phyloP scores from a whole-genome alignment of 2,329 filamentous ascomycete genomes.

The Harringtonia aguacate region DNA sequence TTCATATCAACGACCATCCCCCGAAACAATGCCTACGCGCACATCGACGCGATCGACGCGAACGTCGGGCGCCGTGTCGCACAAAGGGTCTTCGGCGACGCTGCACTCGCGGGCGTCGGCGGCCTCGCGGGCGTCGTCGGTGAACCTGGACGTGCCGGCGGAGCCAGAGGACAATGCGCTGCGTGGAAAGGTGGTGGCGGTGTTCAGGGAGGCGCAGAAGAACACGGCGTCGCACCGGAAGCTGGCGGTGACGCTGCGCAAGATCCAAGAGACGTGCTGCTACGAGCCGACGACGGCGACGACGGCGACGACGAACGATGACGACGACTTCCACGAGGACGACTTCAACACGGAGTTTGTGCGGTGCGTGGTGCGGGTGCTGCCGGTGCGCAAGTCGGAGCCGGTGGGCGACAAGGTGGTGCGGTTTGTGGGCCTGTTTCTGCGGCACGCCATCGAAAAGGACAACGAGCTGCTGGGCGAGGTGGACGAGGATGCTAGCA shows the following conservation, averaged over 20 bases:
- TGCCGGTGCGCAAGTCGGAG: slow-evolving; percentile 89
- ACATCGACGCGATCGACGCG: slow-evolving; percentile 35
- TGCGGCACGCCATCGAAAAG: slow-evolving; percentile 61
- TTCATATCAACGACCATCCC: too few species aligned
- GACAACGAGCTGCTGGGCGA: slow-evolving; percentile 58
- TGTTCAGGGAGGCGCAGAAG: slow-evolving; percentile 75
- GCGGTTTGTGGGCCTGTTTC: slow-evolving; percentile 77
- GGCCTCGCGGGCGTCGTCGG: slow-evolving; percentile 35
- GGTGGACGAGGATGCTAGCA: slow-evolving; percentile 56
- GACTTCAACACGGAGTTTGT: slow-evolving; percentile 83
- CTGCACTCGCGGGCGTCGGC: slow-evolving; percentile 30
- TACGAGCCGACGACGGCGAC: slow-evolving; percentile 43
- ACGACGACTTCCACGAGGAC: slow-evolving; percentile 56
- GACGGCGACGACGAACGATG: slow-evolving; percentile 32
- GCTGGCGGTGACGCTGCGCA: slow-evolving; percentile 74
- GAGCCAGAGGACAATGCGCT: slow-evolving; percentile 62
- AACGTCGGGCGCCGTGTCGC: slow-evolving; percentile 25
- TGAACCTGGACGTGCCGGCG: slow-evolving; percentile 46
- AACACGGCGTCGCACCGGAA: slow-evolving; percentile 87
- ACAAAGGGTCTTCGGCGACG: slow-evolving; percentile 27
- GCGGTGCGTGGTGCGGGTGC: slow-evolving; percentile 68
- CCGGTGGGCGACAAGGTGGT: slow-evolving; percentile 75
- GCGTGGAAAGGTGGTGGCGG: slow-evolving; percentile 59
- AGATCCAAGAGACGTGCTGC: slow-evolving; percentile 79
- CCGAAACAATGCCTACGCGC: slow-evolving; percentile 35